A percentile compares a stretch with the other conserved stretches of the same genome.
These are phyloP conservation scores for Coniochaeta sp. DNA, from an alignment of 2,329 filamentous ascomycete genomes.

Conservation along the genomic window DNA sequence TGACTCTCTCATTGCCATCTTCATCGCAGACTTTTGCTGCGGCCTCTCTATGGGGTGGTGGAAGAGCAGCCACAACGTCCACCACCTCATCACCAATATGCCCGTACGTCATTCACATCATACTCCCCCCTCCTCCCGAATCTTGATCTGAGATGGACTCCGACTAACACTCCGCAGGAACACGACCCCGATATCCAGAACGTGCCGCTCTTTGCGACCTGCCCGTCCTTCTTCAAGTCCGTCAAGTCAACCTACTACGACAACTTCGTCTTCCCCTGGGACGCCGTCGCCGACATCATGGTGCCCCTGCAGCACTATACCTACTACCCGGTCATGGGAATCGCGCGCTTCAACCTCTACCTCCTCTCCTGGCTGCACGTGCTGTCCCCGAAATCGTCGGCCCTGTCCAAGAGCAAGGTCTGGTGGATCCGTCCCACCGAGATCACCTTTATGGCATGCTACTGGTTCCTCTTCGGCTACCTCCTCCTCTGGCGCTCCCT, in stretches of 20 bases:
- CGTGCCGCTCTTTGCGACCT: constrained; percentile 62
- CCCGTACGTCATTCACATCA: no score
- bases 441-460: constrained; percentile 54
- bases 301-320: constrained; percentile 57
- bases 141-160: no score
- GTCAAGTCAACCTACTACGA: constrained; percentile 57
- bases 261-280: constrained; percentile 56
- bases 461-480: constrained; percentile 65
- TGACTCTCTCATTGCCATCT: constrained; percentile 55
- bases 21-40: constrained; percentile 59
- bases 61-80: constrained; percentile 64
- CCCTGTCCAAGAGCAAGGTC: constrained; percentile 48
- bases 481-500: constrained; percentile 53
- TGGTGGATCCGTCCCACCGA: constrained; percentile 64
- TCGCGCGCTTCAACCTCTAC: constrained; percentile 69
- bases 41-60: constrained; percentile 63
- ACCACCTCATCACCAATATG: constrained; percentile 62
- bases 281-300: constrained; percentile 50
- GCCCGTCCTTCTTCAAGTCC: constrained; percentile 56
- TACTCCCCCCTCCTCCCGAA: no score
- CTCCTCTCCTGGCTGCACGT: constrained; percentile 60
- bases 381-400: constrained; percentile 44
- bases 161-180: constrained; percentile 29
- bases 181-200: constrained; percentile 58
- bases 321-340: constrained; percentile 61